These are phyloP conservation scores for Gossypium gossypioides DNA, from an alignment of 441 rosid species.

Conservation along the genomic window DNA sequence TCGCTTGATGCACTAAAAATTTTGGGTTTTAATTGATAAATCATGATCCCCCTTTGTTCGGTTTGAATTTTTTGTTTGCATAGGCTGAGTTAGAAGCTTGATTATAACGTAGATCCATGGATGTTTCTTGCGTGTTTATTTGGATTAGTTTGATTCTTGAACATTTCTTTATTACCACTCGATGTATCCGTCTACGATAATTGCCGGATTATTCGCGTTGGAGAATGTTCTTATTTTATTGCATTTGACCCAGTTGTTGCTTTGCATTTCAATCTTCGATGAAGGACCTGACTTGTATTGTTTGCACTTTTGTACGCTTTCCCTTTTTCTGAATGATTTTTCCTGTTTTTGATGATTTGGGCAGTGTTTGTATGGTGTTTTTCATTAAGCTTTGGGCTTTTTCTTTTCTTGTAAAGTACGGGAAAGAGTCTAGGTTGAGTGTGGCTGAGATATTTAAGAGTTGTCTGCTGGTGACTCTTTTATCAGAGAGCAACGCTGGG, in stretches of 20 bases:
- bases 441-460: conserved; percentile 3
- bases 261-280: not conserved
- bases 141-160: not conserved
- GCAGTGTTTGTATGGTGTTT: not conserved
- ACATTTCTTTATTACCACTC: not conserved
- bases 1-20: conserved; percentile 2
- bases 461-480: not conserved
- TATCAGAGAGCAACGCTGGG: not conserved
- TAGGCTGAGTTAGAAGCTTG: not conserved
- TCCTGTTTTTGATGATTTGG: not conserved
- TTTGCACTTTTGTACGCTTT: not conserved
- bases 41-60: not conserved
- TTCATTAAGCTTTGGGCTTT: not conserved
- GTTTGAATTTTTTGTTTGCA: not conserved
- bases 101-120: conserved; percentile 8
- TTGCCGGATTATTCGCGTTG: not conserved
- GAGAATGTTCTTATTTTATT: not conserved
- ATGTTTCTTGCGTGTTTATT: conserved; percentile 9
- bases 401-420: not conserved
- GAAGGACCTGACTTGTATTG: not conserved
- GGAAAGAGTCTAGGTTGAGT: not conserved
- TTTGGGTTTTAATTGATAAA: not conserved
- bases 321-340: not conserved
- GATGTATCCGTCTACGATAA: not conserved
- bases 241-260: not conserved